Evolutionary conservation across 192 early-diverging fungal genomes (phyloP), one percentile per base, ranked within the genome.

Genomic region (Kickxella alabastrina): DNA sequence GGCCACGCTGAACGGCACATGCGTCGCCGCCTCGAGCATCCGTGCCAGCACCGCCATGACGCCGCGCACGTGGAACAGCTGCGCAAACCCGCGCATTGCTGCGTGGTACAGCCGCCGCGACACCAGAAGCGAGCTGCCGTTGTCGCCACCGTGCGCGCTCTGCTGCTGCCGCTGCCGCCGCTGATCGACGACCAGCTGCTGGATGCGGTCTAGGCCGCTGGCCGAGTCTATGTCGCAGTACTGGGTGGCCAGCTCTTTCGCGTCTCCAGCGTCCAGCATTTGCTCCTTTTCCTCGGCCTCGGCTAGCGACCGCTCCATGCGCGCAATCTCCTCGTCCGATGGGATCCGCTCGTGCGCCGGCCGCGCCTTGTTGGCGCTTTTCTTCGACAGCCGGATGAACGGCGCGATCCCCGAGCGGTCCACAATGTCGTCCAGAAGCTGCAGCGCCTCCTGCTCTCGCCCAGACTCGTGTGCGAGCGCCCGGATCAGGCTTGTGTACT

Each of bases 31-130:
- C 34, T 61, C 58, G n/a, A 68, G 58, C 73, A 76, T 76, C 42
- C 59, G 58, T 21, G 31, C 45, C n/a, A 76, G 58, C 2, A 76
- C 52, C 31, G 41, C 58, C 52, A 76, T 49, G 14, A 76, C 74
- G 22, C 74, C 67, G 13, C 74, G 66, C 1, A 76, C 61, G 24
- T 76, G 61, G 48, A 61, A 69, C 15, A 58, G 40, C 40, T 76
- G 62, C 36, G 62, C 62, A 62, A 76, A 76, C 1, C 73, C 73
- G 8, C 46, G 49, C 73, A 76, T 76, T 3, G 67, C 73, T 54
- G 59, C 69, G 45, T 76, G 67, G 27, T 69, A 76, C 40, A 76
- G 53, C 5, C 26, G 39, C 17, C 71, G 59, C n/a, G 71, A 68
- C 18, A 75, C 37, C 1, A 23, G 51, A 17, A 57, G 15, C 10